Evolutionary conservation across 1,284 basidiomycete species (phyloP).

Genomic region (Ganoderma resinaceum): DNA sequence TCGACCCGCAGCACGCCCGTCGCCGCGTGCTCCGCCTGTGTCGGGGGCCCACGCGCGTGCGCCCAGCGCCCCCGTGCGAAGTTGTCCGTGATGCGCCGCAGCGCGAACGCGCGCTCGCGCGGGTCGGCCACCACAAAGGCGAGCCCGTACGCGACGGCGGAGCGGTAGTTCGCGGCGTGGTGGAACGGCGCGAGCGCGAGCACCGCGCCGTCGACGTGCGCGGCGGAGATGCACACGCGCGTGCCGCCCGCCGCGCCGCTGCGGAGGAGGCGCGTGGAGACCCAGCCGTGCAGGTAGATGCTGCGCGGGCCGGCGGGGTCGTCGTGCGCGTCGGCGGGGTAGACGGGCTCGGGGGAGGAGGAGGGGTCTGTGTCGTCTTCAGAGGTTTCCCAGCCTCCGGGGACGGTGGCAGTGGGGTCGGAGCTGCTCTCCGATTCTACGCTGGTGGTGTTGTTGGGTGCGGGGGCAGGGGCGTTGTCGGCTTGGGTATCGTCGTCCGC

Average conservation of each 20-base stretch:
- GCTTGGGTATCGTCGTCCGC: not conserved
- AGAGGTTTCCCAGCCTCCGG: not conserved
- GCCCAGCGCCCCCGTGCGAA: not conserved
- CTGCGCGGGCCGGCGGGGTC: not conserved
- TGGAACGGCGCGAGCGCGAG: slow-evolving; percentile 1
- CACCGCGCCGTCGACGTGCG: not conserved
- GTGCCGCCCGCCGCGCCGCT: not conserved
- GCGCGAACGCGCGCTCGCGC: not conserved
- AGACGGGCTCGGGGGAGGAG: not conserved
- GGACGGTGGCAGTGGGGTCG: not conserved
- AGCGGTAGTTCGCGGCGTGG: not conserved
- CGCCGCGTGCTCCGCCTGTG: not conserved
- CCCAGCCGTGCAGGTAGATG: slow-evolving; percentile 2
- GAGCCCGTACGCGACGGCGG: not conserved
- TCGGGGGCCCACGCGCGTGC: not conserved
- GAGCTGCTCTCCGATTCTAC: not conserved
- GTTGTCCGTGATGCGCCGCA: not conserved
- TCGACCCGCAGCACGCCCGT: not conserved
- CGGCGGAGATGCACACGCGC: not conserved
- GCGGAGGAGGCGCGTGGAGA: not conserved
- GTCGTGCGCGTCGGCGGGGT: not conserved
- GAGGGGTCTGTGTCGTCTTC: not conserved
- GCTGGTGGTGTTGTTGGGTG: not conserved
- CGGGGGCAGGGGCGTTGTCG: not conserved
- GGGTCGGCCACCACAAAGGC: not conserved